phyloP scores from a whole-genome alignment of 495 filamentous ascomycete species.

The Lepraria neglecta region DNA sequence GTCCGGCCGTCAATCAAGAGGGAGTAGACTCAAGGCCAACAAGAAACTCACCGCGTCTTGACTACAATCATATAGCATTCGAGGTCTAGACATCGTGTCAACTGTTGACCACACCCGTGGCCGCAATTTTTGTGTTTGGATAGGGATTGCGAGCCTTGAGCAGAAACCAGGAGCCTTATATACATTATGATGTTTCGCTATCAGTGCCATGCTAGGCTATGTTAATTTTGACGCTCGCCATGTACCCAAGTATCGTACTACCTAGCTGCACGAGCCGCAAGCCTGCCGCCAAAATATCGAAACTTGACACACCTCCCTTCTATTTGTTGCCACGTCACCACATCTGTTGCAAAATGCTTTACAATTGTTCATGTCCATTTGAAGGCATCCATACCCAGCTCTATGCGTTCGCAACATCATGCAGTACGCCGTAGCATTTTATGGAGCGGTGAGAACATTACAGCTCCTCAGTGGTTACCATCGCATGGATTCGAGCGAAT shows the following conservation, averaged over 20 bases:
- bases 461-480: neutral
- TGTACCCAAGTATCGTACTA: neutral
- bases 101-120: neutral
- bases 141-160: neutral
- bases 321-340: neutral
- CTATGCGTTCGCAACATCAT: neutral
- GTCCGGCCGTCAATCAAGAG: neutral
- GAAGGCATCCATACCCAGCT: neutral
- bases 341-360: neutral
- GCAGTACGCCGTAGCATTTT: neutral
- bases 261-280: slow-evolving; percentile 4
- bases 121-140: neutral
- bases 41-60: neutral
- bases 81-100: neutral
- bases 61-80: neutral
- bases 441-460: slow-evolving; percentile 1
- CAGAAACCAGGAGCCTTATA: neutral
- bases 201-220: neutral
- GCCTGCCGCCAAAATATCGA: neutral
- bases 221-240: neutral
- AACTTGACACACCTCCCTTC: neutral
- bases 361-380: neutral
- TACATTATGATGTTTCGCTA: neutral
- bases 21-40: neutral
- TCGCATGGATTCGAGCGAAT: neutral